Conservation (phyloP, 371 early-diverging fungal species). For the Actinomucor elegans region DNA sequence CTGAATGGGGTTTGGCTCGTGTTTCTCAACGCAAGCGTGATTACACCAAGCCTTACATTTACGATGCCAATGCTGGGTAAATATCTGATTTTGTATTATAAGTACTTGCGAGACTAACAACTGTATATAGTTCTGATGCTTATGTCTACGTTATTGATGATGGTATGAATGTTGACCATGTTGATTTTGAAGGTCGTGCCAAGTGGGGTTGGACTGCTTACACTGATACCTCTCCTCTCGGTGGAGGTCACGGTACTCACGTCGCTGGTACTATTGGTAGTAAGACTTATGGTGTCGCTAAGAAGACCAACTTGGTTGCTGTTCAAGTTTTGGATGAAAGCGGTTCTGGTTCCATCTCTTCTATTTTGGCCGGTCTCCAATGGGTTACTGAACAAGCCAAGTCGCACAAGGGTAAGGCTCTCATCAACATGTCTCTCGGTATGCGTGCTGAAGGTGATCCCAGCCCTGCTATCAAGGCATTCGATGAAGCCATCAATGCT, state of each 20-base stretch:
- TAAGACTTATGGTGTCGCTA: conserved; percentile 83
- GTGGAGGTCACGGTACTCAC: conserved; percentile 62
- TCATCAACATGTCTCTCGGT: conserved; percentile 67
- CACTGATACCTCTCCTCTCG: conserved; percentile 31
- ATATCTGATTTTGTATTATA: no score
- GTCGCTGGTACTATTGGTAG: conserved; percentile 82
- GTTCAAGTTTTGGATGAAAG: conserved; percentile 78
- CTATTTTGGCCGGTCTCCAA: conserved; percentile 73
- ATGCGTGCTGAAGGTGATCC: conserved; percentile 17
- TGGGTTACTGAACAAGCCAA: conserved; percentile 54
- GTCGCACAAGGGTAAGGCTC: conserved; percentile 26
- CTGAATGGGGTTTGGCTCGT: conserved; percentile 46
- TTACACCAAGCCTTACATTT: conserved; percentile 29
- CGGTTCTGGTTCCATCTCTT: conserved; percentile 68
- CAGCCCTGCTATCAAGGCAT: conserved; percentile 11
- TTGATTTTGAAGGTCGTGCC: conserved; percentile 85
- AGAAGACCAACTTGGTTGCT: conserved; percentile 78
- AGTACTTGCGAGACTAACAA: no score
- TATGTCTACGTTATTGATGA: conserved; percentile 74
- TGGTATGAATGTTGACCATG: conserved; percentile 71
- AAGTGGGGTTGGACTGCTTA: conserved; percentile 60
- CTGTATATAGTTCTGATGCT: conserved; percentile 40
- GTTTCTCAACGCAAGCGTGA: conserved; percentile 29
- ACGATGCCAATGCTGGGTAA: conserved; percentile 26
- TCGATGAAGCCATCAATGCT: conserved; percentile 45